phyloP scores from a whole-genome alignment of 495 filamentous ascomycete species.

The Daldinia loculata region DNA sequence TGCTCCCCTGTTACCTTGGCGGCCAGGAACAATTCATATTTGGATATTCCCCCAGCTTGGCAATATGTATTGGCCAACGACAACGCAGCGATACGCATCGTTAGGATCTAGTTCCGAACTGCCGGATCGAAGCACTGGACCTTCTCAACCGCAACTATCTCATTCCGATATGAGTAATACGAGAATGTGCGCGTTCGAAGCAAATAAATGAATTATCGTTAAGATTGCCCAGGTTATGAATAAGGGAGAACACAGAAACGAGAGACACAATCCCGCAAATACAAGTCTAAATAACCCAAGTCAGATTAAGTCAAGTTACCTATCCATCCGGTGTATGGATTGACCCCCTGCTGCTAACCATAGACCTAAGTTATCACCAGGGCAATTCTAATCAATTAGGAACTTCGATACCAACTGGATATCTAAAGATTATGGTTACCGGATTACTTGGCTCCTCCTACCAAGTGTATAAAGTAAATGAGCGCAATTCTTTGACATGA shows the following conservation, averaged over 20 bases:
- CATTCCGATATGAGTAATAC: too few species aligned
- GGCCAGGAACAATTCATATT: slow-evolving; percentile 29
- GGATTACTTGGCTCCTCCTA: neutral
- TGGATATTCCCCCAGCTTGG: slow-evolving; percentile 9
- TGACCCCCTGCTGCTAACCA: too few species aligned
- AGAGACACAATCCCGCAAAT: too few species aligned
- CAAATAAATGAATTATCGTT: neutral
- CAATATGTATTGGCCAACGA: slow-evolving; percentile 16
- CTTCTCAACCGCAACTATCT: neutral
- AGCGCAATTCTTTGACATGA: slow-evolving; percentile 4
- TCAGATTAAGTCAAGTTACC: too few species aligned
- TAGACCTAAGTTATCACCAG: neutral
- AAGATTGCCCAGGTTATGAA: neutral
- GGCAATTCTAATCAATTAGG: neutral
- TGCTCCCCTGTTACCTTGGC: slow-evolving; percentile 37
- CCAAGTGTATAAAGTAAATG: slow-evolving; percentile 8
- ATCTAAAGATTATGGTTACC: neutral
- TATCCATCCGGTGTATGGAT: too few species aligned
- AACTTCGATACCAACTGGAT: neutral
- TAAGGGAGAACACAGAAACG: too few species aligned
- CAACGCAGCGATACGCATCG: slow-evolving; percentile 11
- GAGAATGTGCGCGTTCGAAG: neutral
- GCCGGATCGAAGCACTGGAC: slow-evolving; percentile 27
- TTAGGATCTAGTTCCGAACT: slow-evolving; percentile 25
- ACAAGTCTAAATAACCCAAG: too few species aligned